A percentile compares a stretch with the other conserved stretches of the same genome.
phyloP scores from a whole-genome alignment of 2,329 filamentous ascomycete species.

The Zalaria sp. region DNA sequence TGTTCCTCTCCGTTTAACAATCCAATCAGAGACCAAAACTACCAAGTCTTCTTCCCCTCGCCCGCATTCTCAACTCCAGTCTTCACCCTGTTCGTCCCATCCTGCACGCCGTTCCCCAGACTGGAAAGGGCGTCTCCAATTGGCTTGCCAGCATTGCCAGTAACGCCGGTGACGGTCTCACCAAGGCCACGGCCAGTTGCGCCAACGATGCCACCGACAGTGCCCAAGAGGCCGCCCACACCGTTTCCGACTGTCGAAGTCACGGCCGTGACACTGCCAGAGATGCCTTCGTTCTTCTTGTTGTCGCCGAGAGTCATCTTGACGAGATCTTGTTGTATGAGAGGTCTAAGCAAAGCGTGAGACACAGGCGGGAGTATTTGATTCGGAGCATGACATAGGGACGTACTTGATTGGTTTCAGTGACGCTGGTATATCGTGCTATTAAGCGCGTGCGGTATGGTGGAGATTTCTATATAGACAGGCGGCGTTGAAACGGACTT shows the following conservation, averaged over 20 bases:
- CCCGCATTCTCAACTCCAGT: constrained; percentile 33
- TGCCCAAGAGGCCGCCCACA: constrained; percentile 38
- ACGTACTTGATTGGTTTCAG: too few relatives aligned
- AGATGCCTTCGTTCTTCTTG: constrained; percentile 28
- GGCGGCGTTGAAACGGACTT: too few relatives aligned
- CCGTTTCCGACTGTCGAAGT: constrained; percentile 42
- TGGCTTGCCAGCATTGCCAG: constrained; percentile 23
- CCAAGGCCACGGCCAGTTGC: constrained; percentile 29
- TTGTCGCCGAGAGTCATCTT: constrained; percentile 4
- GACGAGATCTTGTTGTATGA: too few relatives aligned
- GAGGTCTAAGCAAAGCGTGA: too few relatives aligned
- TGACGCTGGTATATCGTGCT: too few relatives aligned
- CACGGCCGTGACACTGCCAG: constrained; percentile 39
- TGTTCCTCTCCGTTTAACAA: neutral
- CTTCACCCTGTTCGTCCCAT: constrained; percentile 26
- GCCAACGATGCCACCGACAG: constrained; percentile 38
- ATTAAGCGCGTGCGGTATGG: too few relatives aligned
- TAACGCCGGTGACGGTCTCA: constrained; percentile 31
- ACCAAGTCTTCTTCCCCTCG: constrained; percentile 26
- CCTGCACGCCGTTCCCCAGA: constrained; percentile 30
- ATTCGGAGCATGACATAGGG: too few relatives aligned
- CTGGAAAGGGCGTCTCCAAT: constrained; percentile 28
- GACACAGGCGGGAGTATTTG: too few relatives aligned
- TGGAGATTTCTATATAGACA: too few relatives aligned
- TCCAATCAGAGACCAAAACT: neutral